Conservation (phyloP, 108 stramenopile species). For the Skeletonema marinoi region DNA sequence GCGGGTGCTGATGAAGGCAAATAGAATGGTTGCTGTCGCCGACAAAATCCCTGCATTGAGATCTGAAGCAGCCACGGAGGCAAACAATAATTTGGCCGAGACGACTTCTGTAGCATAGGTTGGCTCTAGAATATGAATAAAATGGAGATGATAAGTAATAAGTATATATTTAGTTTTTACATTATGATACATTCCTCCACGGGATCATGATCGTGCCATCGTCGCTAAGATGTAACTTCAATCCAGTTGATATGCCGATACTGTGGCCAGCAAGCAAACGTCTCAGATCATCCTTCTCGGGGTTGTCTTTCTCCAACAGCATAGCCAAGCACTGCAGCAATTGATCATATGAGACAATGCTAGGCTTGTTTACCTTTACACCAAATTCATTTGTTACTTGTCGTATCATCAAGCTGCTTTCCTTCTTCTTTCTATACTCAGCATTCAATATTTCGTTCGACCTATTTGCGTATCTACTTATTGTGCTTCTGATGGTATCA, state of each 20-base stretch:
- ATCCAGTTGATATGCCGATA: constrained; percentile 59
- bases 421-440: constrained; percentile 19
- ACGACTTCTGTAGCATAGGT: constrained; percentile 13
- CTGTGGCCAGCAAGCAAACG: constrained; percentile 58
- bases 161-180: not conserved
- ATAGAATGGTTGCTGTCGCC: constrained; percentile 50
- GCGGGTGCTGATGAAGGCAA: constrained; percentile 62
- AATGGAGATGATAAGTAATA: not conserved
- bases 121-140: not conserved
- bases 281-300: constrained; percentile 37
- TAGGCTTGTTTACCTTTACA: constrained; percentile 34
- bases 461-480: constrained; percentile 14
- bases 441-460: constrained; percentile 27
- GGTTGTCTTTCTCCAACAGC: constrained; percentile 38
- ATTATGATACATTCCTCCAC: constrained; percentile 29
- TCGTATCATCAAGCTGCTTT: constrained; percentile 32
- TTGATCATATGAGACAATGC: constrained; percentile 43
- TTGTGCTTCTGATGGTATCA: constrained; percentile 24
- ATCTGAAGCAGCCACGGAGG: constrained; percentile 13
- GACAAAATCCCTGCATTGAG: constrained; percentile 23
- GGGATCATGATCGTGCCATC: constrained; percentile 83
- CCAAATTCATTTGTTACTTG: constrained; percentile 65
- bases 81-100: constrained; percentile 36
- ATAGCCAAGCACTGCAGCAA: constrained; percentile 49
- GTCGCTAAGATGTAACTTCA: constrained; percentile 75